These are phyloP conservation scores for Coemansia sp. DNA, from an alignment of 192 early-diverging fungal genomes.

Conservation along the genomic window DNA sequence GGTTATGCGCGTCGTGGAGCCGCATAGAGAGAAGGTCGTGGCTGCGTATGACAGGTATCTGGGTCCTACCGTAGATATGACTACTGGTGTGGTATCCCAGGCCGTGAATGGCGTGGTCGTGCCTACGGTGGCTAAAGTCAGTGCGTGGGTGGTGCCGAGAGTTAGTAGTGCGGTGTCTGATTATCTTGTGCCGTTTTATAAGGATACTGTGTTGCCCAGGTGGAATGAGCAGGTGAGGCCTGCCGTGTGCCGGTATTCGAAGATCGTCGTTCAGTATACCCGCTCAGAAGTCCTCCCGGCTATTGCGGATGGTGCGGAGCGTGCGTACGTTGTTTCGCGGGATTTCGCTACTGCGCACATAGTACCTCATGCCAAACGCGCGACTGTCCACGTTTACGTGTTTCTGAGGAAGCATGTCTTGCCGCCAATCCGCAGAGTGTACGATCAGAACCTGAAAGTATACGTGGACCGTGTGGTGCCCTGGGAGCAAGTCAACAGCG, in stretches of 20 bases:
- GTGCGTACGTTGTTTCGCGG: slow-evolving; percentile 11
- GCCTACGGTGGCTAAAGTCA: slow-evolving; percentile 12
- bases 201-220: slow-evolving; percentile 37
- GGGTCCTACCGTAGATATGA: slow-evolving; percentile 32
- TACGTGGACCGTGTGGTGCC: slow-evolving; percentile 56
- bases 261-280: slow-evolving; percentile 36
- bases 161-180: slow-evolving; percentile 27
- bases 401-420: slow-evolving; percentile 25
- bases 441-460: slow-evolving; percentile 32
- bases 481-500: slow-evolving; percentile 41
- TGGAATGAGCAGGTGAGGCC: slow-evolving; percentile 51
- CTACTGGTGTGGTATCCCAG: slow-evolving; percentile 5
- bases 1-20: slow-evolving; percentile 23
- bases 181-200: slow-evolving; percentile 42
- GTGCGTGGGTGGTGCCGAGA: slow-evolving; percentile 30
- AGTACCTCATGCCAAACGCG: slow-evolving; percentile 33
- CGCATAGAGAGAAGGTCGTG: slow-evolving; percentile 21
- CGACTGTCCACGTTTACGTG: slow-evolving; percentile 26
- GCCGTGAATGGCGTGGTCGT: slow-evolving; percentile 16
- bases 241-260: slow-evolving; percentile 31
- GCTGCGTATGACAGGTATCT: slow-evolving; percentile 24
- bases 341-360: slow-evolving; percentile 34
- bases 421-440: slow-evolving; percentile 29
- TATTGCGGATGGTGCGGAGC: slow-evolving; percentile 32
- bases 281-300: slow-evolving; percentile 38